Base-by-base conservation (phyloP, 1,139 yeast species). In the Pichia sp. region DNA sequence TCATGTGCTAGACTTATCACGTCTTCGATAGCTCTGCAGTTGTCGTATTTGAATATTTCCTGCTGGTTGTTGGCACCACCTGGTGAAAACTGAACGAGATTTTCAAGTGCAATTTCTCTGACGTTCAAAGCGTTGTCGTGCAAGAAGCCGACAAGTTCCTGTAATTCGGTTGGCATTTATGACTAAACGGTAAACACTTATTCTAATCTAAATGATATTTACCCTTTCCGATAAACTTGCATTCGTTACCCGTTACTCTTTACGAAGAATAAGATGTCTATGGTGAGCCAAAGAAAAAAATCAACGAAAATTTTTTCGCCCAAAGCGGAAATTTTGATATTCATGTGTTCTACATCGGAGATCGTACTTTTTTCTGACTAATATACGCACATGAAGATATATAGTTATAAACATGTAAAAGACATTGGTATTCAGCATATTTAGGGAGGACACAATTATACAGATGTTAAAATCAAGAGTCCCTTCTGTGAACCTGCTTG, bases 41-140 rank as follows among this genome's bases (percentile, higher is more conserved):
- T 80, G 65, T 87, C 84, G 64, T 82, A 80, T 59, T 81, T 78
- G 75, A 93, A 93, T 38, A 89, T 76, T 52, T 76, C 74, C 55
- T 82, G 82, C 50, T 84, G 80, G 3, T 84, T 75, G 34, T 56
- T 57, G 29, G 61, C 51, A 11, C 64, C 61, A 11, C 68, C 69
- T 54, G 83, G 82, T 8, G 96, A 87, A 68, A 79, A 89, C 1
- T 95, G 96, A 13, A 90, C 92, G 53, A 92, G 71, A 67, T 90
- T 84, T 63, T 88, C 95, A 54, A 92, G 75, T 0, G 98, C 98
- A 55, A 92, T 84, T 62, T 85, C 90, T 55, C 87, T 83, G 34
- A 90, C 90, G 8, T 89, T 87, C 4, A 89, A 85, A 65, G 88
- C 92, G 1, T 87, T 86, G 8, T 92, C 82, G 68, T 89, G 97